A percentile compares a stretch with the other conserved stretches of the same genome.
phyloP scores from a whole-genome alignment of 2,329 filamentous ascomycete genomes.

The Xylariaceae sp. region DNA sequence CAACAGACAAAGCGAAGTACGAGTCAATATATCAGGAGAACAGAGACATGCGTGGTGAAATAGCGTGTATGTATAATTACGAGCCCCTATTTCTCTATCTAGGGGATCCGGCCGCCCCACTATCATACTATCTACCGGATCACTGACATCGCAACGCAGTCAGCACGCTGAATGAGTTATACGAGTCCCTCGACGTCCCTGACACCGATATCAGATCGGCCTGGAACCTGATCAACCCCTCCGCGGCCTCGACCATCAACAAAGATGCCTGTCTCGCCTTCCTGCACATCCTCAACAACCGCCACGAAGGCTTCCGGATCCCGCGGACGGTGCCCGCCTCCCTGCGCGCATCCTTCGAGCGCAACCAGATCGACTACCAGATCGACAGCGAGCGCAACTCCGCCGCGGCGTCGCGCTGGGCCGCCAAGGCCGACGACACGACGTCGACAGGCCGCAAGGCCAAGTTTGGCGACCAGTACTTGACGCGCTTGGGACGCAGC shows the following conservation, averaged over 20 bases:
- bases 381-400: constrained; percentile 65
- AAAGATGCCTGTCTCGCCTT: constrained; percentile 95
- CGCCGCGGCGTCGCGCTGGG: constrained; percentile 69
- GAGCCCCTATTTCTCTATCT: background rate
- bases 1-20: constrained; percentile 85
- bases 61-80: constrained; percentile 55
- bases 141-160: constrained; percentile 45
- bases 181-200: constrained; percentile 70
- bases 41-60: constrained; percentile 78
- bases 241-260: constrained; percentile 73
- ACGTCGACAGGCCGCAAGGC: constrained; percentile 86
- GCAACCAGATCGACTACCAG: constrained; percentile 95
- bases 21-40: constrained; percentile 96
- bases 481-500: constrained; percentile 81
- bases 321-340: constrained; percentile 86
- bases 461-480: constrained; percentile 95
- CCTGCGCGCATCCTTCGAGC: constrained; percentile 87
- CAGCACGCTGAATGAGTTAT: constrained; percentile 72
- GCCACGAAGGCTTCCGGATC: constrained; percentile 92
- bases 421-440: constrained; percentile 68
- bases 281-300: constrained; percentile 91
- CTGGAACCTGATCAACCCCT: constrained; percentile 97
- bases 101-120: background rate
- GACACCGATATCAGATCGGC: constrained; percentile 81
- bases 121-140: background rate